phyloP scores from a whole-genome alignment of 2,329 filamentous ascomycete genomes.

The Alternaria viburni region DNA sequence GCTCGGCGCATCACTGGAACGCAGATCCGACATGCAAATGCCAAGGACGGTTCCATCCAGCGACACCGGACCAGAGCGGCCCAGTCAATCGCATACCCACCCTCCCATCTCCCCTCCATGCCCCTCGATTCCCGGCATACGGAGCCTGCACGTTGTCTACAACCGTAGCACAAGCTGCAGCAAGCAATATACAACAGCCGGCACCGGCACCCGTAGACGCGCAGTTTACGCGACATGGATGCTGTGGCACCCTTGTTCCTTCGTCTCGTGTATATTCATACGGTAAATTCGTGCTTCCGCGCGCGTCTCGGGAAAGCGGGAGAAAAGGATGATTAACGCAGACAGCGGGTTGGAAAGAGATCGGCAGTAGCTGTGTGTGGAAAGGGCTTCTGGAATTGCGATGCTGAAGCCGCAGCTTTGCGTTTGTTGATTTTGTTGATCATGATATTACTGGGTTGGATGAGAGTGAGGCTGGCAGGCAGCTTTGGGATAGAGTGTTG shows the following conservation, averaged over 20 bases:
- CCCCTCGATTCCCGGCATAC: not conserved
- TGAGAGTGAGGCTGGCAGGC: not conserved
- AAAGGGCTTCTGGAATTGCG: not conserved
- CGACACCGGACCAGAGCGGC: not conserved
- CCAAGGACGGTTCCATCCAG: fast-evolving
- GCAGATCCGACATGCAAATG: not conserved
- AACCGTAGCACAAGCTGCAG: not conserved
- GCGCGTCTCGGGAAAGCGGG: not conserved
- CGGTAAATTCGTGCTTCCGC: not conserved
- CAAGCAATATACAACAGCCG: not conserved
- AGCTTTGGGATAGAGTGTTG: not conserved
- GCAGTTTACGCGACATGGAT: not conserved
- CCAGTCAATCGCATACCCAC: not conserved
- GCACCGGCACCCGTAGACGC: not conserved
- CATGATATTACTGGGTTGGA: not conserved
- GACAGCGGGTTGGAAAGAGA: not conserved
- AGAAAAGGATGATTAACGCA: not conserved
- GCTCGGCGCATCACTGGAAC: not conserved
- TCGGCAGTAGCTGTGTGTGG: not conserved
- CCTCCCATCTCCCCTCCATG: not conserved
- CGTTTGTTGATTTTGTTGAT: not conserved
- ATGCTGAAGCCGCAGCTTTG: not conserved
- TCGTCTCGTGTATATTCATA: not conserved
- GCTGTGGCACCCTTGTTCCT: not conserved
- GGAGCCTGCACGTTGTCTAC: not conserved